Conservation (phyloP, 2,329 filamentous ascomycete species). For the Microdochium nivale region DNA sequence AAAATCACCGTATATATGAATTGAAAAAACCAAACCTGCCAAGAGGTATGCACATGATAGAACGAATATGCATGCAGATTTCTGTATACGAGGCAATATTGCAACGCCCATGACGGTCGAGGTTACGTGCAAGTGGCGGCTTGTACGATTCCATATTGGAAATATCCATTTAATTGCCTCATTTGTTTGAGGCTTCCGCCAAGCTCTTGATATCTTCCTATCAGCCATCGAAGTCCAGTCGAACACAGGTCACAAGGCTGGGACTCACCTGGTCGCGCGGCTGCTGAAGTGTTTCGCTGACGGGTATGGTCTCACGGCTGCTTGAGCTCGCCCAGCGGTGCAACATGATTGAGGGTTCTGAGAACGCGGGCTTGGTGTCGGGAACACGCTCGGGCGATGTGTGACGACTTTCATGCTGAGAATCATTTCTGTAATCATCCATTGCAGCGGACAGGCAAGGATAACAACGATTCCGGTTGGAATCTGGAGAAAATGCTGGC, state of each 20-base stretch:
- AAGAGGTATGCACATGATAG: not conserved
- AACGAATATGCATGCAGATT: not conserved
- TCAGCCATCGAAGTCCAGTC: not conserved
- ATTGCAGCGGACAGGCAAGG: too few species aligned
- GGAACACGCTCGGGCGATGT: not conserved
- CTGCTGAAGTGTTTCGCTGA: slow-evolving; percentile 1
- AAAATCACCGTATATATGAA: not conserved
- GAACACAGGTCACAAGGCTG: not conserved
- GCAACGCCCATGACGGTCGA: too few species aligned
- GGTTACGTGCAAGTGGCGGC: too few species aligned
- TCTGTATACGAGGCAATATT: too few species aligned
- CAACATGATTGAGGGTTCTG: slow-evolving; percentile 1
- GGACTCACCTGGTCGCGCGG: not conserved
- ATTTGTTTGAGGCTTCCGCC: not conserved
- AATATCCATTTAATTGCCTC: not conserved
- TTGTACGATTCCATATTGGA: not conserved
- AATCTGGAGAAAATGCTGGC: too few species aligned
- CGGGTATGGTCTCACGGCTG: slow-evolving; percentile 1
- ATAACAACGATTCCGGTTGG: too few species aligned
- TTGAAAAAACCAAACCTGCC: not conserved
- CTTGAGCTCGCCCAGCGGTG: slow-evolving; percentile 1
- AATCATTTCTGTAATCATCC: too few species aligned
- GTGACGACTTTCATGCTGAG: too few species aligned
- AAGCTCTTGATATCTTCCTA: not conserved
- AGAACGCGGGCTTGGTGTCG: not conserved